Evolutionary conservation across 257 asterid genomes (phyloP), one percentile per base, ranked within the genome.

Genomic region (Solanum chiquidenum): DNA sequence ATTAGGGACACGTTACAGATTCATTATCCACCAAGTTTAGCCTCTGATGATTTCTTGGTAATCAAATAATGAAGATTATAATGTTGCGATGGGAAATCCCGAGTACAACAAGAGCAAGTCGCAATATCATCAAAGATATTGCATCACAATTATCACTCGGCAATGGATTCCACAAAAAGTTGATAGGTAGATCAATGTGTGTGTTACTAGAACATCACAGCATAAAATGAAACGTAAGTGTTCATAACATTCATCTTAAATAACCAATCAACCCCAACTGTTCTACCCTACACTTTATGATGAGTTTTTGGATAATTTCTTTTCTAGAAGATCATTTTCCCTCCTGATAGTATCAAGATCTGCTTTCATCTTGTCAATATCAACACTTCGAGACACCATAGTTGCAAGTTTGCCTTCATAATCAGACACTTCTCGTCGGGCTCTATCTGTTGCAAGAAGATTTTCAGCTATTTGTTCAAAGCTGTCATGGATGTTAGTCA

Each of bases 281-380:
- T 31, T 49, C 31, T 82, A 49, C 31, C 69, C 69, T 49, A 82
- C 20, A 31, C 29, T 68, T 46, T 18, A 4, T 3, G 82, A 71
- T 4, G 64, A 85, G 40, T 85, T 11, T 66, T 85, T 40, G 87
- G 82, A 68, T 10, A 71, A 40, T 40, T 68, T 85, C 31, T 46
- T 42, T 40, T 92, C 95, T 60, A 96, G 96, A 83, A 91, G 90
- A 38, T 93, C 93, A 40, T 95, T 96, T 93, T 95, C 96, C 90
- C 91, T 92, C 92, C 92, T 91, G 88, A 96, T 91, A 66, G 93
- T 91, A 25, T 93, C 96, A 82, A 96, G 94, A 89, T 96, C 96
- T 49, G 90, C 91, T 90, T 86, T 92, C 82, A 95, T 91, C 93
- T 94, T 94, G 91, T 89, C 93, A 84, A 89, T 88, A 90, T 95